A percentile compares a stretch with the other conserved stretches of the same genome.
Conservation (phyloP, 352 stramenopile species). For the Globisporangium emineosum region DNA sequence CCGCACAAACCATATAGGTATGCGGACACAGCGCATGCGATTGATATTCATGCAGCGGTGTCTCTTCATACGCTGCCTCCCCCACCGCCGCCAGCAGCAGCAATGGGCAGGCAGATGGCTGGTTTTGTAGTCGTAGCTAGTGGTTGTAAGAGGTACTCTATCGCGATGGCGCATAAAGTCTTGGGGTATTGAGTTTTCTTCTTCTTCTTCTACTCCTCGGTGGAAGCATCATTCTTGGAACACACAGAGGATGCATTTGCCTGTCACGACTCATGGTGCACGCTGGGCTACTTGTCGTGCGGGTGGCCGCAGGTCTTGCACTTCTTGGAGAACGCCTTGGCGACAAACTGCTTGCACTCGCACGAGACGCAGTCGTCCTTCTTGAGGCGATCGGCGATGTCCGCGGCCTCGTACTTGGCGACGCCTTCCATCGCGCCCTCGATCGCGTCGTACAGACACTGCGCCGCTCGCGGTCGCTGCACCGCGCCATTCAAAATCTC, state of each 20-base stretch:
- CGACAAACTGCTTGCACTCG: constrained; percentile 48
- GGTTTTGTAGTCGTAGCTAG: background rate
- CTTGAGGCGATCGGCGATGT: constrained; percentile 16
- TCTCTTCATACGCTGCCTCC: background rate
- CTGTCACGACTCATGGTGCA: background rate
- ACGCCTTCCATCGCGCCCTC: constrained; percentile 63
- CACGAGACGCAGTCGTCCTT: constrained; percentile 46
- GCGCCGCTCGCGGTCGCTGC: constrained; percentile 51
- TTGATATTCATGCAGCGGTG: background rate
- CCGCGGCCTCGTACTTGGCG: constrained; percentile 50
- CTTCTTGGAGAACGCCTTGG: constrained; percentile 73
- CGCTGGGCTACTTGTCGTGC: constrained; percentile 38
- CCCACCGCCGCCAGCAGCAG: background rate
- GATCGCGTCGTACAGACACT: constrained; percentile 80
- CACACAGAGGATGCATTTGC: background rate
- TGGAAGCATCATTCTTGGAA: background rate
- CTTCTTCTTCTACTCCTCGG: background rate
- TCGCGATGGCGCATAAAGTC: background rate
- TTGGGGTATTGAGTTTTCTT: background rate
- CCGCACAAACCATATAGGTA: background rate
- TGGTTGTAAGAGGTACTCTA: background rate
- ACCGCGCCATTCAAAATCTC: constrained; percentile 70
- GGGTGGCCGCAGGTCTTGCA: constrained; percentile 70
- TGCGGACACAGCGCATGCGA: background rate
- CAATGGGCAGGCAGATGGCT: background rate